Evolutionary conservation across 2,329 filamentous ascomycete species (phyloP).

Genomic region (Onygenales sp.): DNA sequence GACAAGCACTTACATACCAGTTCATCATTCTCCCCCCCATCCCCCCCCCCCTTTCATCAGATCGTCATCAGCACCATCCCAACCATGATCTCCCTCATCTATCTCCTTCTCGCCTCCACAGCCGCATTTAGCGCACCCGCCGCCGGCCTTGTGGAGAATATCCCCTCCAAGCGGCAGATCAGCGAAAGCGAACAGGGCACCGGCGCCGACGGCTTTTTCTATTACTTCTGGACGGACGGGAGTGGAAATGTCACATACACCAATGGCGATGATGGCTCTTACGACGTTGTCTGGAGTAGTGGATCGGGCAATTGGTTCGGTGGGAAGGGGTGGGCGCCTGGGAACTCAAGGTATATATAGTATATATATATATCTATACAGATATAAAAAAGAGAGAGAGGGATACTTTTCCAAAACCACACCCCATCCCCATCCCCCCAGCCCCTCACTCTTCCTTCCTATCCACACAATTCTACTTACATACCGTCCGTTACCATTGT

Average conservation of each 20-base stretch:
- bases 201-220: slow-evolving; percentile 33
- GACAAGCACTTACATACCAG: too few species aligned
- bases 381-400: too few species aligned
- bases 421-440: too few species aligned
- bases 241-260: slow-evolving; percentile 37
- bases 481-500: too few species aligned
- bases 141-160: not conserved
- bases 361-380: too few species aligned
- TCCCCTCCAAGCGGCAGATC: not conserved
- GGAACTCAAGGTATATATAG: slow-evolving; percentile 38
- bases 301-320: slow-evolving; percentile 45
- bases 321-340: slow-evolving; percentile 51
- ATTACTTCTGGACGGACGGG: slow-evolving; percentile 42
- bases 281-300: slow-evolving; percentile 35
- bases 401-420: too few species aligned
- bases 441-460: too few species aligned
- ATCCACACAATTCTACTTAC: too few species aligned
- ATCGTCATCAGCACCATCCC: not conserved
- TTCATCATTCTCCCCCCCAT: too few species aligned
- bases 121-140: not conserved
- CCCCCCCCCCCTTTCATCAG: too few species aligned
- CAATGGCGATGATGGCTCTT: slow-evolving; percentile 36
- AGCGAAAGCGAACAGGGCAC: not conserved
- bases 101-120: not conserved
- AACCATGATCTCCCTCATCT: not conserved